Conservation (phyloP, 2,329 filamentous ascomycete genomes). For the Talaromyces sp. region DNA sequence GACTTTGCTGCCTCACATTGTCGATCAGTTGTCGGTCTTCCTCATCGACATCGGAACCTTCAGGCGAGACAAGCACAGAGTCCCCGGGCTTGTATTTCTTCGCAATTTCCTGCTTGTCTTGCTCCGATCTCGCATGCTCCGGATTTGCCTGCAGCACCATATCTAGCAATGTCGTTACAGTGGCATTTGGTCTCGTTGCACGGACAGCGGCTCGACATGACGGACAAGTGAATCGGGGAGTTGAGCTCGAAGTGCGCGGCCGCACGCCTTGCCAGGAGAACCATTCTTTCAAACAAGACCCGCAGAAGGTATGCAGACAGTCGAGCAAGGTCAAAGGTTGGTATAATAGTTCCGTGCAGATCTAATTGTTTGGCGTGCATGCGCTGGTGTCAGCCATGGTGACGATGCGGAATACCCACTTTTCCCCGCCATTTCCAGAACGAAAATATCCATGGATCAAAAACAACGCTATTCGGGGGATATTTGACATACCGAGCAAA, state of each 20-base stretch:
- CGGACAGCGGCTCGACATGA: slow-evolving; percentile 84
- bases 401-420: not conserved
- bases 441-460: slow-evolving; percentile 5
- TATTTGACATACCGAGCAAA: slow-evolving; percentile 71
- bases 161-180: slow-evolving; percentile 81
- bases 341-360: slow-evolving; percentile 92
- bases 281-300: slow-evolving; percentile 93
- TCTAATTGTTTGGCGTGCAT: slow-evolving; percentile 50
- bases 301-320: slow-evolving; percentile 94
- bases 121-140: slow-evolving; percentile 60
- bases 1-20: slow-evolving; percentile 66
- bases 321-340: slow-evolving; percentile 87
- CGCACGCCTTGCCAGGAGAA: slow-evolving; percentile 71
- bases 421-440: slow-evolving; percentile 7
- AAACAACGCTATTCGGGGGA: slow-evolving; percentile 13
- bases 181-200: slow-evolving; percentile 84
- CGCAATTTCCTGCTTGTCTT: slow-evolving; percentile 72
- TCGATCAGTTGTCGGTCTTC: slow-evolving; percentile 67
- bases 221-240: slow-evolving; percentile 74
- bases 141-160: slow-evolving; percentile 82
- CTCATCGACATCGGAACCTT: slow-evolving; percentile 43
- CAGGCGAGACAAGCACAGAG: slow-evolving; percentile 60
- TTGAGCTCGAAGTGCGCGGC: slow-evolving; percentile 42
- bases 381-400: slow-evolving; percentile 3
- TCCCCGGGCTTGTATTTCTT: slow-evolving; percentile 77